Evolutionary conservation across 192 early-diverging fungal species (phyloP), one percentile per base, ranked within the genome.

Genomic region (Linnemannia elongata): DNA sequence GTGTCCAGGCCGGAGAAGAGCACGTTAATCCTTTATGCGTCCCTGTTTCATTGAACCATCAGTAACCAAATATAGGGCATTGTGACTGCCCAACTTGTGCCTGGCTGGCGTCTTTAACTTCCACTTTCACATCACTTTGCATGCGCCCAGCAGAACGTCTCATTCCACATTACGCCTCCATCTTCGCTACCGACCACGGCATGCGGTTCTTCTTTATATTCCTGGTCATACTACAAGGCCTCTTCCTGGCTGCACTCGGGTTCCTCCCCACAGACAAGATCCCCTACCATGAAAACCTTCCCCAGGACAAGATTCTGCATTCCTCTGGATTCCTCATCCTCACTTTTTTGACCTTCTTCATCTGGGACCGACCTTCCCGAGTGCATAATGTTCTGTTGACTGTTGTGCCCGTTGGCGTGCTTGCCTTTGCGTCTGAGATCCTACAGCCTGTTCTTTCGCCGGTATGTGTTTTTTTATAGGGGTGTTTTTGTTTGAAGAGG

Each of bases 261-360:
- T 87, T 87, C 76, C 49, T 87, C 2, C 85, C 85, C 6, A 78
- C 85, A 47, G 85, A 87, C 72, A 60, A 69, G 72, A 87, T 87
- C n/a, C 85, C 85, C 1, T 87, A 81, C 79, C 85, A 87, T 69
- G 85, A 87, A 10, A 60, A 73, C 33, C 79, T 87, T 0, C 85
- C 85, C 0, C 79, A 87, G 30, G 85, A 87, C 76, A 87, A 87
- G 66, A 54, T 81, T 30, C 66, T 87, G 8, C 85, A 87, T 41
- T 87, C 78, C 42, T 77, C 76, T 27, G 85, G 85, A 20, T 87
- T 87, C 52, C 57, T 87, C 75, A 87, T 87, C 66, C 69, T 87
- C 1, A 81, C 85, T 27, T 87, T 87, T 39, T 70, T 81, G 18
- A 81, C 79, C n/a, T 87, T 81, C 79, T 87, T 87, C 72, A 81